Conservation (phyloP, 1,139 yeast species). For the Scheffersomyces titani region DNA sequence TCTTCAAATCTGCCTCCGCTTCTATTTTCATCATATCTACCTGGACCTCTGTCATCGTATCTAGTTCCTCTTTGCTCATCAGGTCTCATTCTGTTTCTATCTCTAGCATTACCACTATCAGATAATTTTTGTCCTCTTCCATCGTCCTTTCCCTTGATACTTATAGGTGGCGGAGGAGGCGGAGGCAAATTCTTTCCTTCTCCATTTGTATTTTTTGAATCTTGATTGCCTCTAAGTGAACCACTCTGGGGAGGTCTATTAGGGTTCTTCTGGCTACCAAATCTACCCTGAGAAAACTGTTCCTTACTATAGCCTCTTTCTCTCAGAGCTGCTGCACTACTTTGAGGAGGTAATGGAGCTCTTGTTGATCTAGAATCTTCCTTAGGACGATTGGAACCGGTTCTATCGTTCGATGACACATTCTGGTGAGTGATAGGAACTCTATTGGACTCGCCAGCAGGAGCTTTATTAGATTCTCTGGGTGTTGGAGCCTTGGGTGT, state of each 20-base stretch:
- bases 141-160: conserved; percentile 12
- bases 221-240: background rate
- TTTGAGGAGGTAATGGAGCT: conserved; percentile 13
- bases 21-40: conserved; percentile 6
- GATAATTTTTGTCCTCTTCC: conserved; percentile 3
- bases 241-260: background rate
- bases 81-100: conserved; percentile 1
- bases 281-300: conserved; percentile 1
- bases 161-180: conserved; percentile 24
- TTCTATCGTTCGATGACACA: conserved; percentile 6
- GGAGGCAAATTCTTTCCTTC: conserved; percentile 14
- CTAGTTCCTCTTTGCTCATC: conserved; percentile 4
- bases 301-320: conserved; percentile 5
- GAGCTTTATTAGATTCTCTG: too few relatives aligned
- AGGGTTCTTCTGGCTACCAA: conserved; percentile 3
- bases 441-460: conserved; percentile 1
- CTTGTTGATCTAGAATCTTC: conserved; percentile 2
- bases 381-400: background rate
- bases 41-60: conserved; percentile 5
- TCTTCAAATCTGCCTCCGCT: conserved; percentile 6
- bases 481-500: conserved; percentile 1
- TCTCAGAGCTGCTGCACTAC: conserved; percentile 1
- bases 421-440: conserved; percentile 20
- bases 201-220: background rate
- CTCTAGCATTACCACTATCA: conserved; percentile 6